These are phyloP conservation scores for Trichophyton mentagrophytes DNA, from an alignment of 2,329 filamentous ascomycete genomes.

Conservation along the genomic window DNA sequence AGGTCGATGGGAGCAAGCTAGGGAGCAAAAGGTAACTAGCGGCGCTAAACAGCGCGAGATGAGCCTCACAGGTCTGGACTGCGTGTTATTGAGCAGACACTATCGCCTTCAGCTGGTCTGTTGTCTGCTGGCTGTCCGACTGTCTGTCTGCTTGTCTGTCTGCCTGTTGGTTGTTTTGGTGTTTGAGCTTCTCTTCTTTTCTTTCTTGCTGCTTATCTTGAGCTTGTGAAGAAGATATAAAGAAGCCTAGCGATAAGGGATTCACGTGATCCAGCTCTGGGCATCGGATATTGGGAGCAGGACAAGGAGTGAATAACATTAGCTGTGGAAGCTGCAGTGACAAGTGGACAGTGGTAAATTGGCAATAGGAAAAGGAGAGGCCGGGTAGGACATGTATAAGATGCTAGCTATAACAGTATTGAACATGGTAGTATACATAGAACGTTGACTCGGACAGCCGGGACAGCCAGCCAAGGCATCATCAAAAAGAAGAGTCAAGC, in stretches of 20 bases:
- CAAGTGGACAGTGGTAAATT: neutral
- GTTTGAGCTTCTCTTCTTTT: neutral
- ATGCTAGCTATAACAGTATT: neutral
- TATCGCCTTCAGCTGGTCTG: neutral
- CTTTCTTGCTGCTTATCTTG: neutral
- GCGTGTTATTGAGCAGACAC: neutral
- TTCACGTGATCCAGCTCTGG: neutral
- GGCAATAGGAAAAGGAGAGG: neutral
- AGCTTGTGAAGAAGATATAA: constrained; percentile 1
- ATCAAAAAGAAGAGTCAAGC: neutral
- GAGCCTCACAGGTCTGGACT: neutral
- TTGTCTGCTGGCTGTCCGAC: neutral
- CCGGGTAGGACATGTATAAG: neutral
- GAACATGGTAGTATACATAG: neutral
- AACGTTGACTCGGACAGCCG: neutral
- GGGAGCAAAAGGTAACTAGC: neutral
- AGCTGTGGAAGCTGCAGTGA: neutral
- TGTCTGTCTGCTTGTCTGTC: neutral
- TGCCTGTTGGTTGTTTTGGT: neutral
- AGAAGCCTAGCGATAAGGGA: neutral
- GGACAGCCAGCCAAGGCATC: neutral
- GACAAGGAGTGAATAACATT: too few relatives aligned
- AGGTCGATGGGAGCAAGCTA: neutral
- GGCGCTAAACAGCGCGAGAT: neutral
- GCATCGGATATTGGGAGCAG: too few relatives aligned